phyloP scores from a whole-genome alignment of 805 yeast species.

The Candida suzukii region DNA sequence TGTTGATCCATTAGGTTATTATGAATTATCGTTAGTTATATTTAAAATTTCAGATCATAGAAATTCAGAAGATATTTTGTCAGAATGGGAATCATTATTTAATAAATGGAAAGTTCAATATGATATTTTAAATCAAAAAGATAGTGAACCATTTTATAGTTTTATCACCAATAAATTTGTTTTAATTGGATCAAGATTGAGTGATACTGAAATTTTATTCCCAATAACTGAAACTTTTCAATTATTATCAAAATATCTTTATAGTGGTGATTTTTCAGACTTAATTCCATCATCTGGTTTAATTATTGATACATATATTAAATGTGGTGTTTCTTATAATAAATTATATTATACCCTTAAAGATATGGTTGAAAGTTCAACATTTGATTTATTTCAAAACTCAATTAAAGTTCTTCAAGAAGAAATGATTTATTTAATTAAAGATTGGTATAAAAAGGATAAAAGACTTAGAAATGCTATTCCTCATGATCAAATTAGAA shows the following conservation, averaged over 20 bases:
- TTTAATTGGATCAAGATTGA: conserved; percentile 50
- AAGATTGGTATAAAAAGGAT: conserved; percentile 62
- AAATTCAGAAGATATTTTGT: conserved; percentile 72
- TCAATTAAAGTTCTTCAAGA: conserved; percentile 31
- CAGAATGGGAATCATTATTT: conserved; percentile 73
- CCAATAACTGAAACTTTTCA: conserved; percentile 70
- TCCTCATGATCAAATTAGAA: conserved; percentile 35
- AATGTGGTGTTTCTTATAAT: conserved; percentile 57
- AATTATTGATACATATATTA: conserved; percentile 53
- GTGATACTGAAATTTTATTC: conserved; percentile 69
- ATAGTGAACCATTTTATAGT: conserved; percentile 31
- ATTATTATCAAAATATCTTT: conserved; percentile 50
- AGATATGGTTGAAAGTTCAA: conserved; percentile 54
- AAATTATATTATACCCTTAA: conserved; percentile 59
- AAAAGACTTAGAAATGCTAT: conserved; percentile 55
- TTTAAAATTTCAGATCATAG: conserved; percentile 82
- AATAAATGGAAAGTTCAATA: conserved; percentile 37
- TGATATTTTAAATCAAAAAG: conserved; percentile 3
- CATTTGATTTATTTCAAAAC: conserved; percentile 43
- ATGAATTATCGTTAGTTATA: conserved; percentile 70
- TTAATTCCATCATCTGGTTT: conserved; percentile 33
- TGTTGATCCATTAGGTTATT: conserved; percentile 83
- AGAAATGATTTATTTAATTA: conserved; percentile 60
- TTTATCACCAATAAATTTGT: conserved; percentile 32
- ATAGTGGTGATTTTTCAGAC: conserved; percentile 13